A percentile compares a stretch with the other conserved stretches of the same genome.
Conservation (phyloP, 305 asterid genomes). For the Fraxinus velutina region DNA sequence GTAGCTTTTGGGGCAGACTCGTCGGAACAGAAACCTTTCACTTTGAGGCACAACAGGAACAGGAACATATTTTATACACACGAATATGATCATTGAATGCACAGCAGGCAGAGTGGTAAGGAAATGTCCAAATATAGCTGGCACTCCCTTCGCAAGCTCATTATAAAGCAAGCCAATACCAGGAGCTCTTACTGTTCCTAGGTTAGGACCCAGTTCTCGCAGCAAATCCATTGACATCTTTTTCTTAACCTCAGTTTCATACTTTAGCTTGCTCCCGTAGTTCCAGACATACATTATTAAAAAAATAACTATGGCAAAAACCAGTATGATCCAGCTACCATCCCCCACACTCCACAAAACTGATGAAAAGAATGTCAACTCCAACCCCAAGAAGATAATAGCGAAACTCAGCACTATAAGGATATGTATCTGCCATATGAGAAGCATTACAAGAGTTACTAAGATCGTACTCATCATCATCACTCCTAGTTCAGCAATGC, state of each 20-base stretch:
- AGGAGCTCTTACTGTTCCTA: constrained; percentile 94
- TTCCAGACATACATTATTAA: constrained; percentile 93
- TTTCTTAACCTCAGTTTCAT: constrained; percentile 89
- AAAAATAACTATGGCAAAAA: constrained; percentile 74
- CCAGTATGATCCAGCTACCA: constrained; percentile 97
- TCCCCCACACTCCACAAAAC: constrained; percentile 91
- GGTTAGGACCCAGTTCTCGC: constrained; percentile 81
- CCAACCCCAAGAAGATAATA: constrained; percentile 78
- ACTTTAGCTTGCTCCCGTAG: constrained; percentile 93
- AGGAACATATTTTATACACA: constrained; percentile 92
- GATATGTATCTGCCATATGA: constrained; percentile 96
- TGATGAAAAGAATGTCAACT: constrained; percentile 85
- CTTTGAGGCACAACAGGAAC: constrained; percentile 90
- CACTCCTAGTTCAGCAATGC: constrained; percentile 92
- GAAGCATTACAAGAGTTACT: constrained; percentile 97
- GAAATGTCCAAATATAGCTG: constrained; percentile 95
- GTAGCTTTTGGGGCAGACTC: constrained; percentile 86
- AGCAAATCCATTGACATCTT: constrained; percentile 89
- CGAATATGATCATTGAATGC: constrained; percentile 96
- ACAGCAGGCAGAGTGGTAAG: constrained; percentile 92
- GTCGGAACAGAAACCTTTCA: constrained; percentile 92
- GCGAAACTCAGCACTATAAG: constrained; percentile 69
- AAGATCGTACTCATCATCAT: constrained; percentile 96
- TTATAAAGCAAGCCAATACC: constrained; percentile 94
- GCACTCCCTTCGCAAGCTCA: constrained; percentile 94